Evolutionary conservation across 164 flowering plant genomes (phyloP), one percentile per base, ranked within the genome.

Genomic region (Tetracentron sinense): DNA sequence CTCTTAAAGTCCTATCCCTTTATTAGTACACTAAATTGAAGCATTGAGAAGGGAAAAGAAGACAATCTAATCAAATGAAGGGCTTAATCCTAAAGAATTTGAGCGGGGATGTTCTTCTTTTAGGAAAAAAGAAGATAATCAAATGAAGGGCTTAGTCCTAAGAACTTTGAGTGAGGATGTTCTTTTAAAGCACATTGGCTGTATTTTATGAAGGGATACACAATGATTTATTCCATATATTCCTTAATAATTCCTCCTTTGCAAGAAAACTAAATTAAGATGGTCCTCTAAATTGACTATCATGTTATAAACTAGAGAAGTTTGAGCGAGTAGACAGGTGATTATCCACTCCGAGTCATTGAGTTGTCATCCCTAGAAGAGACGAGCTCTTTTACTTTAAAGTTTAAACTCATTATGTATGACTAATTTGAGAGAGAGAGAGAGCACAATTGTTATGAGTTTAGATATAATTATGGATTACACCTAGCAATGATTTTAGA

Each of bases 351-450:
- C 38, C 62, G 57, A 61, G 67, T 28, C 73, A 65, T 69, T 62
- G 74, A 63, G 72, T 63, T 70, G 60, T 67, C 72, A 70, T 74
- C 62, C 49, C 21, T 12, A 50, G 29, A 10, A 66, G 52, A 27
- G 42, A 49, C 1, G 6, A 19, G 54, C 51, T 42, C n/a, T 52
- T 58, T 42, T 10, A 21, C 58, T 59, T 66, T 66, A 52, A 8
- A 10, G 44, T 33, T 4, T 38, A 4, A 66, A 49, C 28, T 17
- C 63, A 54, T 61, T 70, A 57, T 66, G 51, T 59, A 33, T 63
- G 29, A 35, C 28, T 47, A 48, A 48, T 44, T 48, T 26, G 47
- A 30, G n/a, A 6, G 19, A 53, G 10, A 16, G 28, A 27, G 31
- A 46, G 10, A 20, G 0, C 6, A 7, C 16, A 14, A 20, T 51